These are phyloP conservation scores for Cantharellus anzutake DNA, from an alignment of 768 basidiomycete species.

Conservation along the genomic window DNA sequence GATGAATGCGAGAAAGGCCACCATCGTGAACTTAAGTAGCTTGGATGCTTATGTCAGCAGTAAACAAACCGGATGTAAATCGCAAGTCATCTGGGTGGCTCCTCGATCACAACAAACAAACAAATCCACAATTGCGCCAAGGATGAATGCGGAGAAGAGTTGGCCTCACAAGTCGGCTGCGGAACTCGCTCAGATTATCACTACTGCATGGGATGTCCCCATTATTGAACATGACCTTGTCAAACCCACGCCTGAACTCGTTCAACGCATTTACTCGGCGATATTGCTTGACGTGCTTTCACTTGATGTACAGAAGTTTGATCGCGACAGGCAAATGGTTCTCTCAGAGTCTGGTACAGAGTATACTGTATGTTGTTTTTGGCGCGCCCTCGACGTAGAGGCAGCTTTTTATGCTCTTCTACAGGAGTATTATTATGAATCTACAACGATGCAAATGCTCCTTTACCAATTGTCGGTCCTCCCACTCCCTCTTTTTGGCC, in stretches of 20 bases:
- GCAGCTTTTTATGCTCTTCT: no score
- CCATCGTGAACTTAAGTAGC: not conserved
- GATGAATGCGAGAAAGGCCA: slow-evolving; percentile 18
- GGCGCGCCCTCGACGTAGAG: no score
- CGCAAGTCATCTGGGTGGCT: not conserved
- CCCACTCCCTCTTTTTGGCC: not conserved
- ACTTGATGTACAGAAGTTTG: not conserved
- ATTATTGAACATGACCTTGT: not conserved
- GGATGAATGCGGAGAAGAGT: not conserved
- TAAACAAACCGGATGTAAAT: not conserved
- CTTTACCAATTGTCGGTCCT: not conserved
- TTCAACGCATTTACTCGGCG: not conserved
- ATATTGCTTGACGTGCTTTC: not conserved
- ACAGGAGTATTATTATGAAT: not conserved
- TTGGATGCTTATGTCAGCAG: not conserved
- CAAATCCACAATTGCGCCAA: not conserved
- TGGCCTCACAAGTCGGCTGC: not conserved
- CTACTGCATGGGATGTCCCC: not conserved
- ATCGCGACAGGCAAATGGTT: not conserved
- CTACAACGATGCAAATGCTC: not conserved
- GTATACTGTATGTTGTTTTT: not conserved
- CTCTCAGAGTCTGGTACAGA: not conserved
- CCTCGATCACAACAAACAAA: not conserved
- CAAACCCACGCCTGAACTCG: not conserved
- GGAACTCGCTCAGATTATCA: not conserved